phyloP scores from a whole-genome alignment of 169 alveolate species.

The Haemoproteus tartakovskyi region DNA sequence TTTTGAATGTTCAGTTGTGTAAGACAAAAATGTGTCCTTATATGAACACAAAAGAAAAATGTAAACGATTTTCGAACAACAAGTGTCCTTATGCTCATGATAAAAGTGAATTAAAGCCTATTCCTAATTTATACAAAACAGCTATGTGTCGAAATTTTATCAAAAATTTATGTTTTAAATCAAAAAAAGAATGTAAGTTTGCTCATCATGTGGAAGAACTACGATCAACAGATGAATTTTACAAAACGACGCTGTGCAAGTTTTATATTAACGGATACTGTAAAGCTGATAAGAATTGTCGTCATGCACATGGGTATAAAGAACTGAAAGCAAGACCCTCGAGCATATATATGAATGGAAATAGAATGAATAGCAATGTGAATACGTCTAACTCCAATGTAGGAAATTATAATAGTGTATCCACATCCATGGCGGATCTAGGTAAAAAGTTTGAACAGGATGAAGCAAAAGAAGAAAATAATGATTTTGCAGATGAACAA shows the following conservation, averaged over 20 bases:
- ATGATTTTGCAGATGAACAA: too few species aligned
- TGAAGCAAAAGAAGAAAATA: constrained; percentile 1
- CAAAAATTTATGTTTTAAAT: constrained; percentile 50
- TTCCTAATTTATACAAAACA: constrained; percentile 65
- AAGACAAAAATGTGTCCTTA: constrained; percentile 68
- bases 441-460: too few species aligned
- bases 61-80: constrained; percentile 62
- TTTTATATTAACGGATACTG: constrained; percentile 64
- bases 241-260: constrained; percentile 62
- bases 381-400: too few species aligned
- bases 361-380: too few species aligned
- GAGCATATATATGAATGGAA: too few species aligned
- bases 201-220: constrained; percentile 67
- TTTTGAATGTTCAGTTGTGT: constrained; percentile 55
- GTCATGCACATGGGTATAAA: constrained; percentile 65
- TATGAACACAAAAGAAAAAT: constrained; percentile 65
- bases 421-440: too few species aligned
- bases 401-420: too few species aligned
- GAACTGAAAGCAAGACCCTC: constrained; percentile 44
- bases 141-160: constrained; percentile 67
- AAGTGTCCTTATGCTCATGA: constrained; percentile 68
- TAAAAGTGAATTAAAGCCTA: constrained; percentile 60
- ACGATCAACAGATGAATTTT: constrained; percentile 64
- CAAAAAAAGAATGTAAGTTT: constrained; percentile 60
- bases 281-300: constrained; percentile 57